Evolutionary conservation across 257 asterid genomes (phyloP).

Genomic region (Haberlea rhodopensis): DNA sequence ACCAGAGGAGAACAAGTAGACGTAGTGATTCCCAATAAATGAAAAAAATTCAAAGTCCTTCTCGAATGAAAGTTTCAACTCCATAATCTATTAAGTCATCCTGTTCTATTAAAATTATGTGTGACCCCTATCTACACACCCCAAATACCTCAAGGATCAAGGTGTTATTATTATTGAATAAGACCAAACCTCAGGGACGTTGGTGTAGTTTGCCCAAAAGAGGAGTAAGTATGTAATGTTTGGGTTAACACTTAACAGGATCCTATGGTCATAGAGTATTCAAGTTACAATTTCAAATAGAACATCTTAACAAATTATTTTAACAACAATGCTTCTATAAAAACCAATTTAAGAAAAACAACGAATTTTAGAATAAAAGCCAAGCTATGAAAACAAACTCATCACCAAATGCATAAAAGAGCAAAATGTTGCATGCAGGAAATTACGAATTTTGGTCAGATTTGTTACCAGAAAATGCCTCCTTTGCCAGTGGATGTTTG

Average conservation of each 20-base stretch:
- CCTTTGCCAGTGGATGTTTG: constrained; percentile 96
- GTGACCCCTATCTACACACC: no score
- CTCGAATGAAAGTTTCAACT: no score
- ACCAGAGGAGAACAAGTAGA: no score
- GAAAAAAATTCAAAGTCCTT: no score
- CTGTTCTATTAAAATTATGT: no score
- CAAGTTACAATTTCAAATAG: constrained; percentile 4
- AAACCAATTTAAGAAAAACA: neutral
- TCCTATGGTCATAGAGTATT: neutral
- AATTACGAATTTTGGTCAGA: constrained; percentile 19
- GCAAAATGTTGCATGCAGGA: constrained; percentile 15
- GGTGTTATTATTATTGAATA: no score
- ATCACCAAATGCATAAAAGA: constrained; percentile 10
- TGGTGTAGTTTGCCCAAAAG: no score
- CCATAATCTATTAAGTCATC: no score
- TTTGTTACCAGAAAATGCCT: constrained; percentile 88
- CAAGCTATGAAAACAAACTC: constrained; percentile 8
- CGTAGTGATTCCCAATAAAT: no score
- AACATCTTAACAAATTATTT: constrained; percentile 11
- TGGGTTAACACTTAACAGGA: constrained; percentile 1
- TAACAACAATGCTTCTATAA: neutral
- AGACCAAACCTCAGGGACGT: no score
- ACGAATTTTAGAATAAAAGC: constrained; percentile 1
- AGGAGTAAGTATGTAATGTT: neutral
- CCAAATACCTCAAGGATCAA: no score